Conservation (phyloP, 306 rosid genomes). For the Sicyos baderoa region DNA sequence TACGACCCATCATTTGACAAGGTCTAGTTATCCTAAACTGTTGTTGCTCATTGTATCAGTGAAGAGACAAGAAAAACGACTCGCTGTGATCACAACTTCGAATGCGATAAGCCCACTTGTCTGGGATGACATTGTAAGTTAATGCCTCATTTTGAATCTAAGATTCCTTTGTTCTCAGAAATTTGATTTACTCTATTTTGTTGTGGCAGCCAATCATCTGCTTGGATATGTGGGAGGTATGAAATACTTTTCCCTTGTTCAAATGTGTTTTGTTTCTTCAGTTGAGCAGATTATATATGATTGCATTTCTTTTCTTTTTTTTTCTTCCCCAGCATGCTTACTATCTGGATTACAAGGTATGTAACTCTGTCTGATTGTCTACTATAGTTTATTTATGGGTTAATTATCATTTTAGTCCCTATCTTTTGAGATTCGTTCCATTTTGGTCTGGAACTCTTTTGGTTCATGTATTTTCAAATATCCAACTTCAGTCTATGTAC, state of each 20-base stretch:
- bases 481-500: not conserved
- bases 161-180: slow-evolving; percentile 12
- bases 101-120: slow-evolving; percentile 73
- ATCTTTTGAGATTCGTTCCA: not conserved
- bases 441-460: not conserved
- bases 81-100: slow-evolving; percentile 56
- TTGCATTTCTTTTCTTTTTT: slow-evolving; percentile 18
- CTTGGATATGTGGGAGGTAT: slow-evolving; percentile 97
- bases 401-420: not conserved
- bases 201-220: slow-evolving; percentile 77
- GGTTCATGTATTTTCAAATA: not conserved
- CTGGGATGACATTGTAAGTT: slow-evolving; percentile 81
- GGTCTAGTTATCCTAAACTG: not conserved
- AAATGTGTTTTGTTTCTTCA: not conserved
- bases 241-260: slow-evolving; percentile 20
- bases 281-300: slow-evolving; percentile 26
- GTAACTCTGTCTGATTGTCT: slow-evolving; percentile 14
- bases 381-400: slow-evolving; percentile 5
- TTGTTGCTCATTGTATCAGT: slow-evolving; percentile 37
- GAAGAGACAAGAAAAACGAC: slow-evolving; percentile 71
- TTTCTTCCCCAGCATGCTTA: slow-evolving; percentile 69
- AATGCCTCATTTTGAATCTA: not conserved
- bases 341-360: slow-evolving; percentile 86
- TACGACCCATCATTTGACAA: not conserved
- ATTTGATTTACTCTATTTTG: slow-evolving; percentile 27